Percentiles rank a stretch among this genome's conserved stretches.
Conservation (phyloP, 192 early-diverging fungal genomes). For the Podila verticillata region DNA sequence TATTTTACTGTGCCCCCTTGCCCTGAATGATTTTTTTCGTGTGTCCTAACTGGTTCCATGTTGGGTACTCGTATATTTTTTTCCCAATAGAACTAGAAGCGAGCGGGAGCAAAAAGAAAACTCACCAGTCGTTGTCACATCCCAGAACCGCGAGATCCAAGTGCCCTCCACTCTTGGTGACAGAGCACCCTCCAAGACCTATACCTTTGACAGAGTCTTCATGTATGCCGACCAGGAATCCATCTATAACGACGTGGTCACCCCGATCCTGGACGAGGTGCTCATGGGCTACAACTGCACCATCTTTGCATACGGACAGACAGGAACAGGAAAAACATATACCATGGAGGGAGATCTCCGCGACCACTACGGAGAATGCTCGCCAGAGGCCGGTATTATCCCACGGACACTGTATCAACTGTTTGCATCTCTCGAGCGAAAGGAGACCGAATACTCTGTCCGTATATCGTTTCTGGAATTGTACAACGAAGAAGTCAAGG, state of each 20-base stretch:
- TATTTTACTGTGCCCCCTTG: not conserved
- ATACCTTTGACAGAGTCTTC: slow-evolving; percentile 93
- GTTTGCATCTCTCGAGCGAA: slow-evolving; percentile 77
- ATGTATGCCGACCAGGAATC: slow-evolving; percentile 78
- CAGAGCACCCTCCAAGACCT: slow-evolving; percentile 70
- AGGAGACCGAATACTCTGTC: slow-evolving; percentile 81
- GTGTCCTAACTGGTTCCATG: not conserved
- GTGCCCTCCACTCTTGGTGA: slow-evolving; percentile 62
- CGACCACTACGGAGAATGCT: slow-evolving; percentile 52
- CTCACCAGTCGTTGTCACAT: slow-evolving; percentile 66
- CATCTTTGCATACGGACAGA: slow-evolving; percentile 89
- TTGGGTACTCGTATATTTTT: not conserved
- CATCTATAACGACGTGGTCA: slow-evolving; percentile 81
- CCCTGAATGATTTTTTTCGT: not conserved
- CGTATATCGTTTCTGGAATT: slow-evolving; percentile 91
- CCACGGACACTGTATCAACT: slow-evolving; percentile 85
- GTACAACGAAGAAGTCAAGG: slow-evolving; percentile 96
- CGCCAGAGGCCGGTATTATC: slow-evolving; percentile 84
- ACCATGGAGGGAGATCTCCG: slow-evolving; percentile 95
- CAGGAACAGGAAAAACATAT: slow-evolving; percentile 95
- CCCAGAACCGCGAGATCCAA: slow-evolving; percentile 71
- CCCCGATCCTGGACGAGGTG: slow-evolving; percentile 87
- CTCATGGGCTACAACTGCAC: slow-evolving; percentile 77
- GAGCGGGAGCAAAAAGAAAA: slow-evolving; percentile 75
- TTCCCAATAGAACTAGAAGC: slow-evolving; percentile 54